Evolutionary conservation across 768 basidiomycete genomes (phyloP).

Genomic region (Trametes meyenii): DNA sequence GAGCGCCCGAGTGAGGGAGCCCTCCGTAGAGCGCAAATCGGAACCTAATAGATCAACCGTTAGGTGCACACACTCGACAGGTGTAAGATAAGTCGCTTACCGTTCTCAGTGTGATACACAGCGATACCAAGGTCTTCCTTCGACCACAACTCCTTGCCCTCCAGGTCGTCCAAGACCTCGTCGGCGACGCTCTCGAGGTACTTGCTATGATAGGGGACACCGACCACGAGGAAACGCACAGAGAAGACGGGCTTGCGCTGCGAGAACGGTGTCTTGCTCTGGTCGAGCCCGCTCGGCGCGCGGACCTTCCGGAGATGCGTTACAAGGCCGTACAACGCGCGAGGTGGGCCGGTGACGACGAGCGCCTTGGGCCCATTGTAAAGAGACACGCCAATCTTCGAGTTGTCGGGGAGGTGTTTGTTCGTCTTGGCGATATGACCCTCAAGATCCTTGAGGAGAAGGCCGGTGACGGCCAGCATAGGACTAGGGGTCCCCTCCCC

Average conservation of each 20-base stretch:
- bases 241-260: conserved; percentile 94
- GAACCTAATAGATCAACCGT: conserved; percentile 55
- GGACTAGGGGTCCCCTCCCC: conserved; percentile 93
- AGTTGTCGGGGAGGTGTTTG: conserved; percentile 76
- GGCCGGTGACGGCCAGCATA: conserved; percentile 90
- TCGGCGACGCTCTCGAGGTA: conserved; percentile 73
- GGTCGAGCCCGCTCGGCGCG: conserved; percentile 85
- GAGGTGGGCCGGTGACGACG: conserved; percentile 91
- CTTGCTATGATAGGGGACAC: conserved; percentile 92
- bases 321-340: conserved; percentile 92
- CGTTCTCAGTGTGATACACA: conserved; percentile 92
- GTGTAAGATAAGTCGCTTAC: conserved; percentile 46
- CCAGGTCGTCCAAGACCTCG: conserved; percentile 78
- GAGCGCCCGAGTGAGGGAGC: conserved; percentile 82
- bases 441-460: conserved; percentile 75
- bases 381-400: conserved; percentile 83
- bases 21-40: conserved; percentile 71
- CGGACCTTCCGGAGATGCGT: conserved; percentile 88
- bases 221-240: conserved; percentile 92
- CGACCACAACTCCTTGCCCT: conserved; percentile 78
- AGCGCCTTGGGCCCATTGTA: conserved; percentile 91
- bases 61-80: neutral
- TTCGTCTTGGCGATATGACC: conserved; percentile 87
- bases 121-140: conserved; percentile 72
- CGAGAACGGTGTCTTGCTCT: conserved; percentile 92